phyloP scores from a whole-genome alignment of 1,284 basidiomycete species.

The Meripilus lineatus region DNA sequence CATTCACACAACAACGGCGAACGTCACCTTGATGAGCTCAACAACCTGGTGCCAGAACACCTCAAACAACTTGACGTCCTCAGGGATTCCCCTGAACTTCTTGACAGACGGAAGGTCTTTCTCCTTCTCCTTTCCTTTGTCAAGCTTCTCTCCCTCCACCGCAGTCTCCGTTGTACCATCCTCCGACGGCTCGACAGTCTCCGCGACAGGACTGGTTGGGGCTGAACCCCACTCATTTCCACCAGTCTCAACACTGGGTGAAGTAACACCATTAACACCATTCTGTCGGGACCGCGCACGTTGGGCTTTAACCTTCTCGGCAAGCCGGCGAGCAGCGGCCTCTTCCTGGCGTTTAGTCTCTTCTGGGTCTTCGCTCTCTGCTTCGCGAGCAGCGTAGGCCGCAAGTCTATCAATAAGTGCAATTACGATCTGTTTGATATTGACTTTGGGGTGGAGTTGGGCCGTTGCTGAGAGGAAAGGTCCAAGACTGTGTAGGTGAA shows the following conservation, averaged over 20 bases:
- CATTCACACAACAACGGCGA: constrained; percentile 3
- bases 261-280: constrained; percentile 16
- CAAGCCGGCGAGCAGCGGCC: constrained; percentile 79
- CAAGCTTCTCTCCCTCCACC: constrained; percentile 31
- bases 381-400: constrained; percentile 66
- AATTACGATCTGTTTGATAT: constrained; percentile 96
- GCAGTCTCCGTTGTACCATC: constrained; percentile 16
- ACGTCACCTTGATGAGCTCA: constrained; percentile 82
- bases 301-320: constrained; percentile 79
- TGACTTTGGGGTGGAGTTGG: constrained; percentile 91
- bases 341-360: constrained; percentile 89
- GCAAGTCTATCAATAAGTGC: constrained; percentile 94
- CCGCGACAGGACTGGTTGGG: constrained; percentile 23
- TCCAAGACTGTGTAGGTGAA: constrained; percentile 88
- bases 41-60: constrained; percentile 99
- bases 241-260: constrained; percentile 17
- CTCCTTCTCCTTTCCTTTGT: constrained; percentile 51
- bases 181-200: constrained; percentile 14
- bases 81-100: constrained; percentile 90
- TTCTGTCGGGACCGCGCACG: constrained; percentile 57
- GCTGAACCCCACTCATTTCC: constrained; percentile 27
- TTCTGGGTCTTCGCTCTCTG: constrained; percentile 44
- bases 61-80: constrained; percentile 90
- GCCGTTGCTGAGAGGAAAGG: constrained; percentile 93
- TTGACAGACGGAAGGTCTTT: constrained; percentile 38